These are phyloP conservation scores for Sporothrix pseudoabietina DNA, from an alignment of 2,329 filamentous ascomycete genomes.

Conservation along the genomic window DNA sequence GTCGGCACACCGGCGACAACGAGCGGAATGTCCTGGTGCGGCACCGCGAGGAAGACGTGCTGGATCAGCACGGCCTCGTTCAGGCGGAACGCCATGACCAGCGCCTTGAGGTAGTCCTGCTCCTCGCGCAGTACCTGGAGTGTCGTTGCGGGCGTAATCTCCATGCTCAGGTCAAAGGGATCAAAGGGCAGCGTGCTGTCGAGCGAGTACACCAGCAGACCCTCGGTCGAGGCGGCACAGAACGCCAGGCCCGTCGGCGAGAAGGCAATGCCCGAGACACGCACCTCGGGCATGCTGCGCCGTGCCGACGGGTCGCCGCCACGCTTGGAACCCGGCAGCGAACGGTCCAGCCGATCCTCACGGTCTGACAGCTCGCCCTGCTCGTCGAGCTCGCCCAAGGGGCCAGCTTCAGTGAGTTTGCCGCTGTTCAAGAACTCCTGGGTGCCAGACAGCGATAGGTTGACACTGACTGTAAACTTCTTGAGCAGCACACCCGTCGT, in stretches of 20 bases:
- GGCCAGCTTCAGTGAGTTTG: constrained; percentile 86
- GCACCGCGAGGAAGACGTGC: constrained; percentile 82
- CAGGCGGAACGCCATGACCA: constrained; percentile 96
- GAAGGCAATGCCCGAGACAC: constrained; percentile 82
- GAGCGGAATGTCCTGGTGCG: constrained; percentile 71
- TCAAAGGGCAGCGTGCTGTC: constrained; percentile 86
- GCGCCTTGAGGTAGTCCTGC: constrained; percentile 82
- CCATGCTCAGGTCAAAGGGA: constrained; percentile 92
- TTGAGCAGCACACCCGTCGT: constrained; percentile 87
- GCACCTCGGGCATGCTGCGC: constrained; percentile 76
- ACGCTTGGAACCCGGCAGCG: constrained; percentile 81
- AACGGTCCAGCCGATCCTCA: constrained; percentile 77
- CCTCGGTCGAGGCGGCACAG: constrained; percentile 93
- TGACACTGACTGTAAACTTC: constrained; percentile 94
- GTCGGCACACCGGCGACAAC: constrained; percentile 77
- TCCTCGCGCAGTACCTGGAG: constrained; percentile 67
- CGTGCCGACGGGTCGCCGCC: constrained; percentile 79
- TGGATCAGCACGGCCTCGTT: constrained; percentile 82
- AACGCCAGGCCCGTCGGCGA: constrained; percentile 87
- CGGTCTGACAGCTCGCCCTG: constrained; percentile 85
- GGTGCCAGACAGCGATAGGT: constrained; percentile 92
- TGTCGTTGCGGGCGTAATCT: constrained; percentile 85
- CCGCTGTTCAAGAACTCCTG: constrained; percentile 97
- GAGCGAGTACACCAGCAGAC: constrained; percentile 88
- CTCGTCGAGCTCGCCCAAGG: constrained; percentile 80